These are phyloP conservation scores for Pseudomicrostroma phylloplanum DNA, from an alignment of 1,284 basidiomycete genomes.

Conservation along the genomic window DNA sequence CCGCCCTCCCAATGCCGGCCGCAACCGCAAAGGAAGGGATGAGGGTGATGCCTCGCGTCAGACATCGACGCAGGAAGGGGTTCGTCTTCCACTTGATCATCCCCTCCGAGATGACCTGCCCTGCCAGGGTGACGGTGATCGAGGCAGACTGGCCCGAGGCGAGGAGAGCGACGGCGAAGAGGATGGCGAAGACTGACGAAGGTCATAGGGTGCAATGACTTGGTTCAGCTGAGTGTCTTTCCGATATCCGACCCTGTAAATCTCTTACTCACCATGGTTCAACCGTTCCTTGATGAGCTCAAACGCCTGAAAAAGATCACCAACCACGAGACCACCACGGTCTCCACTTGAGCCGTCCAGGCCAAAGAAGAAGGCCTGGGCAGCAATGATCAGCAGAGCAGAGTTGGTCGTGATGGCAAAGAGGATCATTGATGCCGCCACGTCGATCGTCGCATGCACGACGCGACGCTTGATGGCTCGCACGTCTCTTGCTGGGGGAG, in stretches of 20 bases:
- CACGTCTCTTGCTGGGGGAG: constrained; percentile 14
- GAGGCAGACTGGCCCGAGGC: constrained; percentile 85
- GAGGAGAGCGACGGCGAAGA: constrained; percentile 44
- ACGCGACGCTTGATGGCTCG: constrained; percentile 32
- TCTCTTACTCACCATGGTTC: not conserved
- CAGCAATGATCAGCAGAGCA: constrained; percentile 60
- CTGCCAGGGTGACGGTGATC: constrained; percentile 84
- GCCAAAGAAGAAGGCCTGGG: constrained; percentile 52
- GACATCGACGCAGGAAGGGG: constrained; percentile 69
- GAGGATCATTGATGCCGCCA: constrained; percentile 43
- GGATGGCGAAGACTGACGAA: constrained; percentile 24
- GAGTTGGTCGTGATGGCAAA: constrained; percentile 71
- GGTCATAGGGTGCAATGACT: not conserved
- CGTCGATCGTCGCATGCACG: constrained; percentile 47
- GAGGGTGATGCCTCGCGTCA: constrained; percentile 77
- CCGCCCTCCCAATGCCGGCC: constrained; percentile 64
- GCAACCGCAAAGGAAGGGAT: constrained; percentile 81
- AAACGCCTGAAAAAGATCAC: constrained; percentile 42
- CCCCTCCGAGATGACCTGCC: constrained; percentile 85
- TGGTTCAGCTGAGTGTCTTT: not conserved
- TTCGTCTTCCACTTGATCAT: constrained; percentile 85
- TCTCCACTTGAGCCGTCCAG: constrained; percentile 7
- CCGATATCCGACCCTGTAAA: not conserved
- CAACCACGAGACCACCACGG: constrained; percentile 24
- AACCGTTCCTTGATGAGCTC: constrained; percentile 24